A percentile compares a stretch with the other conserved stretches of the same genome.
Evolutionary conservation across 441 rosid genomes (phyloP).

Genomic region (Corymbia calophylla): DNA sequence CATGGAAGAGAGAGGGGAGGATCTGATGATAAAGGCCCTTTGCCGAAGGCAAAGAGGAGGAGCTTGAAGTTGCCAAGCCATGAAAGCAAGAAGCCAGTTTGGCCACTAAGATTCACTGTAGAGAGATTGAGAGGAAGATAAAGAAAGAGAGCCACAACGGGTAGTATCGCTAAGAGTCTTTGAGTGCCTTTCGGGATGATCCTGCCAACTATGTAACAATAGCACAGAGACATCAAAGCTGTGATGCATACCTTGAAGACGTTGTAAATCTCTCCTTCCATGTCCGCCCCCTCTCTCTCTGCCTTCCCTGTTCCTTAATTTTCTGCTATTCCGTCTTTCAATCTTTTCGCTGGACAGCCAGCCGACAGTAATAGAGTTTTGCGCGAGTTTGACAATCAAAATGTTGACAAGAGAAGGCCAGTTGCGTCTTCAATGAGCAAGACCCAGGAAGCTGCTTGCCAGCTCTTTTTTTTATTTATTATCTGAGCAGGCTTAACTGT

Average conservation of each 20-base stretch:
- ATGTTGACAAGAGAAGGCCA: neutral
- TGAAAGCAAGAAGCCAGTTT: constrained; percentile 15
- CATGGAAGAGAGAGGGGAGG: constrained; percentile 20
- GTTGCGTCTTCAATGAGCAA: neutral
- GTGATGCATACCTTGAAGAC: constrained; percentile 16
- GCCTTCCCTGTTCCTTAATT: neutral
- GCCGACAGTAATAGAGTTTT: neutral
- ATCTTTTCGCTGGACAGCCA: neutral
- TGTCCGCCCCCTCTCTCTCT: neutral
- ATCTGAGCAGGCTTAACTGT: neutral
- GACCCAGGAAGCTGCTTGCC: neutral
- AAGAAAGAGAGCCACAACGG: constrained; percentile 16
- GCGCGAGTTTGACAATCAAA: neutral
- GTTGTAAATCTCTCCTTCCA: constrained; percentile 7
- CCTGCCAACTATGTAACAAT: constrained; percentile 8
- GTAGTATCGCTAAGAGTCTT: constrained; percentile 17
- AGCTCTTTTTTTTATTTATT: neutral
- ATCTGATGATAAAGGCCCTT: constrained; percentile 32
- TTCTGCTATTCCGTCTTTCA: neutral
- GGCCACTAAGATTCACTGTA: constrained; percentile 2
- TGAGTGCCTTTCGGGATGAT: neutral
- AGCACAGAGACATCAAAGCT: constrained; percentile 9
- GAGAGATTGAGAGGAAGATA: constrained; percentile 16
- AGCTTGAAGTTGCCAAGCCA: constrained; percentile 34
- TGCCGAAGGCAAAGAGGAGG: constrained; percentile 25